These are phyloP conservation scores for Arxiozyma telluris DNA, from an alignment of 1,139 yeast genomes.

Conservation along the genomic window DNA sequence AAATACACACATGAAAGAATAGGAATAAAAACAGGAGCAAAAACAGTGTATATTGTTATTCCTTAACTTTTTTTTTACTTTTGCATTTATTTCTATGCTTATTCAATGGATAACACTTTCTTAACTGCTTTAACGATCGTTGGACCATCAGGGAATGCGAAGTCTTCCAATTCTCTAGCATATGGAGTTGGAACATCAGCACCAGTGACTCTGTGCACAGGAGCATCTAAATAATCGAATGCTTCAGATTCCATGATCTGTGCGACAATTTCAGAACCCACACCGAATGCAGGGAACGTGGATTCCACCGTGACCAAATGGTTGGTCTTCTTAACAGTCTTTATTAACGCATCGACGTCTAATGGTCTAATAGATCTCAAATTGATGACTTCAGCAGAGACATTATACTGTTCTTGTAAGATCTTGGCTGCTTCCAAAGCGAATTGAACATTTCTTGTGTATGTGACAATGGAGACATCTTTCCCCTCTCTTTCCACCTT, in stretches of 20 bases:
- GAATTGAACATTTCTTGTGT: slow-evolving; percentile 81
- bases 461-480: slow-evolving; percentile 83
- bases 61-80: neutral
- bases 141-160: slow-evolving; percentile 96
- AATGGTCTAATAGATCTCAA: slow-evolving; percentile 95
- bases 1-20: neutral
- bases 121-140: slow-evolving; percentile 84
- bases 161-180: slow-evolving; percentile 91
- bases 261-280: slow-evolving; percentile 96
- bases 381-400: slow-evolving; percentile 88
- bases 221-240: slow-evolving; percentile 96
- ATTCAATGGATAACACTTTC: slow-evolving; percentile 70
- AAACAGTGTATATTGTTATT: too few relatives aligned
- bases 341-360: slow-evolving; percentile 78
- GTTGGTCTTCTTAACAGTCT: slow-evolving; percentile 92
- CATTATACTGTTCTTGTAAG: slow-evolving; percentile 75
- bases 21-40: neutral
- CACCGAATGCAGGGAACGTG: slow-evolving; percentile 97
- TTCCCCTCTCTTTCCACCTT: slow-evolving; percentile 89
- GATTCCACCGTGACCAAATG: slow-evolving; percentile 94
- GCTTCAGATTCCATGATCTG: slow-evolving; percentile 98
- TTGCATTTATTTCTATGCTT: neutral
- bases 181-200: slow-evolving; percentile 99
- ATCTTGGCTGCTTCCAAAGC: slow-evolving; percentile 85
- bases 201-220: slow-evolving; percentile 97